Evolutionary conservation across 805 yeast genomes (phyloP).

Genomic region (Priceomyces castillae): DNA sequence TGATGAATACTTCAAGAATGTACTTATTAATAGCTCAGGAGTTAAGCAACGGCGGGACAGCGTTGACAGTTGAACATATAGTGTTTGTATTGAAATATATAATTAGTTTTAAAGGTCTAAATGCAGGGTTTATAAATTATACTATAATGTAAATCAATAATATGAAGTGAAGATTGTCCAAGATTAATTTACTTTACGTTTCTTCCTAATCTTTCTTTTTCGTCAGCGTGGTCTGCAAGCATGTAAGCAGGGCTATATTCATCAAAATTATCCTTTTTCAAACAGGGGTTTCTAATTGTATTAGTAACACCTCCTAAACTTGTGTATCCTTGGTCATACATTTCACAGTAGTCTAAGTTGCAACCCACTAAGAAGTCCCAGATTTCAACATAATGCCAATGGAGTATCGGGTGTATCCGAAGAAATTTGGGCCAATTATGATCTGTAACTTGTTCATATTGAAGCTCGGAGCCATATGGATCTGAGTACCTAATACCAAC

Average conservation of each 20-base stretch:
- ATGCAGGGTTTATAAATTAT: constrained; percentile 2
- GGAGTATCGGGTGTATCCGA: constrained; percentile 82
- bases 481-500: constrained; percentile 89
- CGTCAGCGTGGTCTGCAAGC: constrained; percentile 60
- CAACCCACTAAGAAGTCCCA: constrained; percentile 76
- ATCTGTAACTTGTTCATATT: constrained; percentile 72
- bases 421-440: constrained; percentile 88
- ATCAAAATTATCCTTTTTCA: constrained; percentile 17
- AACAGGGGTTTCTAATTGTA: constrained; percentile 70
- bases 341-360: constrained; percentile 62
- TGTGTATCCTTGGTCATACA: constrained; percentile 85
- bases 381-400: constrained; percentile 80
- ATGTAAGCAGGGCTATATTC: constrained; percentile 52
- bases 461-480: constrained; percentile 67
- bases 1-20: constrained; percentile 32
- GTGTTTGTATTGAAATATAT: not conserved
- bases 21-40: constrained; percentile 22
- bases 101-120: not conserved
- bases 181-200: constrained; percentile 5
- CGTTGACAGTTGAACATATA: not conserved
- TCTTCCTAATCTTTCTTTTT: constrained; percentile 48
- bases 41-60: constrained; percentile 21
- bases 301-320: constrained; percentile 78
- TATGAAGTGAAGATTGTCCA: not conserved
- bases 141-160: not conserved